Evolutionary conservation across 2,329 filamentous ascomycete genomes (phyloP).

Genomic region (Monosporascus sp.): DNA sequence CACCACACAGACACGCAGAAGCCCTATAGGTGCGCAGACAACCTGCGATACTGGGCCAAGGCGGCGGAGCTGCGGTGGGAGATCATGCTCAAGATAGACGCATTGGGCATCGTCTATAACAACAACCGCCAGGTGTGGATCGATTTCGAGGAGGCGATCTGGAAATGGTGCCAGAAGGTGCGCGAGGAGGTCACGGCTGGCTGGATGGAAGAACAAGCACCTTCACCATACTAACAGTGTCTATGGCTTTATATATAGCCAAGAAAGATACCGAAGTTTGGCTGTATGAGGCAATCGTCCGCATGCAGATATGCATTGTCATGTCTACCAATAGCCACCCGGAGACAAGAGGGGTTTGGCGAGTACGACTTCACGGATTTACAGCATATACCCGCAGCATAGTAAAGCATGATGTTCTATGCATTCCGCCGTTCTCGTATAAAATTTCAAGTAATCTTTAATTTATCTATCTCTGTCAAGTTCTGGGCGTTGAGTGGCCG

Average conservation of each 20-base stretch:
- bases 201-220: slow-evolving; percentile 24
- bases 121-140: slow-evolving; percentile 66
- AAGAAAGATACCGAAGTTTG: background rate
- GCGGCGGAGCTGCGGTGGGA: slow-evolving; percentile 94
- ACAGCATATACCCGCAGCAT: background rate
- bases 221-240: slow-evolving; percentile 8
- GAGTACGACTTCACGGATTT: background rate
- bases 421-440: no score
- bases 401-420: background rate
- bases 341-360: background rate
- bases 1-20: slow-evolving; percentile 93
- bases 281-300: background rate
- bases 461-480: no score
- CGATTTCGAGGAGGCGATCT: slow-evolving; percentile 76
- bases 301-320: background rate
- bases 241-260: background rate
- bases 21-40: slow-evolving; percentile 90
- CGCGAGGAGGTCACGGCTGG: slow-evolving; percentile 79
- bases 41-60: slow-evolving; percentile 93
- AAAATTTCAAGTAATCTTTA: no score
- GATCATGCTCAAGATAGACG: slow-evolving; percentile 74
- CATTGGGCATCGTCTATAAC: slow-evolving; percentile 79
- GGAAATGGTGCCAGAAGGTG: slow-evolving; percentile 78
- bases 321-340: background rate
- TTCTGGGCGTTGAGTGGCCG: no score